A percentile compares a stretch with the other conserved stretches of the same genome.
Evolutionary conservation across 164 flowering plant species (phyloP).

Genomic region (Stephania yunnanensis): DNA sequence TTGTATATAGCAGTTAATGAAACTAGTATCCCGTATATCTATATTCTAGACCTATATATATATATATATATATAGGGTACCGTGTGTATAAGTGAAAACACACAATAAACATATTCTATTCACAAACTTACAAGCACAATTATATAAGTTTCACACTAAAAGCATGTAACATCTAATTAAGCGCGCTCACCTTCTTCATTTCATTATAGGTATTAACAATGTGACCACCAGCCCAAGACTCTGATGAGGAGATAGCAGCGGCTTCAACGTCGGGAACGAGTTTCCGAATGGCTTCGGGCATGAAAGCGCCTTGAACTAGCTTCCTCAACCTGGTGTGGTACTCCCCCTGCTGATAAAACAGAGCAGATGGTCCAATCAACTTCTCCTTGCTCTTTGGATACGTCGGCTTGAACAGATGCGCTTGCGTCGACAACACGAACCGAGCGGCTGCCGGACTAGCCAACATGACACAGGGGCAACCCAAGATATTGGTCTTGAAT

Average conservation of each 20-base stretch:
- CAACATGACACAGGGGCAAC: slow-evolving; percentile 78
- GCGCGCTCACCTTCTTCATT: slow-evolving; percentile 63
- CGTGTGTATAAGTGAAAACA: no score
- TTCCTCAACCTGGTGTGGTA: slow-evolving; percentile 65
- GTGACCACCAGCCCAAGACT: slow-evolving; percentile 44
- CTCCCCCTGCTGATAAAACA: slow-evolving; percentile 82
- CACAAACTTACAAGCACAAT: no score
- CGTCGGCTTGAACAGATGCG: slow-evolving; percentile 86
- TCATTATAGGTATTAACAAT: slow-evolving; percentile 61
- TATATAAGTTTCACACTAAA: slow-evolving; percentile 9
- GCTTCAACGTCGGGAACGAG: slow-evolving; percentile 47
- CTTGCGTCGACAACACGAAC: slow-evolving; percentile 59
- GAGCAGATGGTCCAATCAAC: slow-evolving; percentile 68
- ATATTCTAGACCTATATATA: no score
- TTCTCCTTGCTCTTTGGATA: slow-evolving; percentile 79
- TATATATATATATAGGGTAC: no score
- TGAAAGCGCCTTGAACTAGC: slow-evolving; percentile 54
- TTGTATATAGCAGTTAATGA: no score
- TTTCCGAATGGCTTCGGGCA: slow-evolving; percentile 38
- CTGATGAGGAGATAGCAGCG: slow-evolving; percentile 31
- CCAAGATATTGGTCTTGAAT: slow-evolving; percentile 79
- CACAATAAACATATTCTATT: no score
- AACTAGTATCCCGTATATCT: no score
- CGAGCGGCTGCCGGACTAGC: slow-evolving; percentile 77
- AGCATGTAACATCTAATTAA: not conserved